Percentiles rank a stretch among this genome's conserved stretches.
Evolutionary conservation across 2,329 filamentous ascomycete species (phyloP).

Genomic region (Sarocladiaceae sp.): DNA sequence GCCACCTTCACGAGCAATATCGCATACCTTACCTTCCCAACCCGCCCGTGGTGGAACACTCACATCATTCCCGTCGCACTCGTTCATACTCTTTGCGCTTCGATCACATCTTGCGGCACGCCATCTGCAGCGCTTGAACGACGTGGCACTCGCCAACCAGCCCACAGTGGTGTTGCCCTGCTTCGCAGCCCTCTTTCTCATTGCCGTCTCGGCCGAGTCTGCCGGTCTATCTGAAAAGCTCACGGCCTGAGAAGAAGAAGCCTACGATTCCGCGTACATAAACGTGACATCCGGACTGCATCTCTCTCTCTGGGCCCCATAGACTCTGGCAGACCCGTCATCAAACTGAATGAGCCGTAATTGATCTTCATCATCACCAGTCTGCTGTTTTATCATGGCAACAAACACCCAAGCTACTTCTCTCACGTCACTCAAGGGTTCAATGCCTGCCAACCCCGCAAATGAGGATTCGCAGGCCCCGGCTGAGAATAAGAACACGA

Average conservation of each 20-base stretch:
- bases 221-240: neutral
- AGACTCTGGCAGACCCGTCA: no score
- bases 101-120: neutral
- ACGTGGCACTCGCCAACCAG: neutral
- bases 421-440: neutral
- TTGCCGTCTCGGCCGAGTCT: neutral
- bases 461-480: neutral
- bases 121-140: neutral
- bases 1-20: no score
- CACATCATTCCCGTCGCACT: neutral
- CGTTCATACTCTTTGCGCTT: neutral
- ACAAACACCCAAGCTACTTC: neutral
- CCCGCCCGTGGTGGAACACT: neutral
- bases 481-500: neutral
- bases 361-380: no score
- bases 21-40: neutral
- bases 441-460: neutral
- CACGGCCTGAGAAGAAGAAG: no score
- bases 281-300: no score
- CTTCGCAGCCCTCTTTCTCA: neutral
- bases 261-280: no score
- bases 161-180: neutral
- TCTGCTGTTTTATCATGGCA: no score
- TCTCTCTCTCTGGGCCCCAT: no score
- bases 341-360: no score